Percentiles rank a stretch among this genome's conserved stretches.
Conservation (phyloP, 139 green algal species). For the Chlamydomonas eustigma region DNA sequence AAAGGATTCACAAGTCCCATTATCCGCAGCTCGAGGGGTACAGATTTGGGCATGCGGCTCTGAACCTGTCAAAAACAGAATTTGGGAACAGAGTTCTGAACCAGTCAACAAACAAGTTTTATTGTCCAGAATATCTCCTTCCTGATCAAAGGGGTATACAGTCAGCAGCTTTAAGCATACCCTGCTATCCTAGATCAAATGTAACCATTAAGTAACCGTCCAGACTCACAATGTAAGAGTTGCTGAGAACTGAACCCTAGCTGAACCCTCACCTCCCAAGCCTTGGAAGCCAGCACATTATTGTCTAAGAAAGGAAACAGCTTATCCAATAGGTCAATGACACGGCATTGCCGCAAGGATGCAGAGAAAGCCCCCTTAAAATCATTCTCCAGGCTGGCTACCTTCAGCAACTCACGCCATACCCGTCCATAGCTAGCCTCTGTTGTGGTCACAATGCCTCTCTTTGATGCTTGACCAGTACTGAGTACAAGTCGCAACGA, state of each 20-base stretch:
- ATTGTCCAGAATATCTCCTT: not conserved
- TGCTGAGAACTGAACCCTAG: not conserved
- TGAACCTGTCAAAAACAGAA: not conserved
- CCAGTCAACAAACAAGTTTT: not conserved
- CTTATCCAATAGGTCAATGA: not conserved
- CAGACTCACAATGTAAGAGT: not conserved
- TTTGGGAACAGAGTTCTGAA: not conserved
- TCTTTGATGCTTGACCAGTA: not conserved
- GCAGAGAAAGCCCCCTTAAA: not conserved
- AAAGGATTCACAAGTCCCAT: not conserved
- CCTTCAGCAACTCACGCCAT: not conserved
- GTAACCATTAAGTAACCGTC: too few relatives aligned
- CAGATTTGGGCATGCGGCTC: not conserved
- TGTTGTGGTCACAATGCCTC: not conserved
- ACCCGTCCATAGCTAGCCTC: not conserved
- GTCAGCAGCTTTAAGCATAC: not conserved
- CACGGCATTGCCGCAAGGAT: not conserved
- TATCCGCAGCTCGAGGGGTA: not conserved
- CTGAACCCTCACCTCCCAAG: not conserved
- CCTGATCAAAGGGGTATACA: not conserved
- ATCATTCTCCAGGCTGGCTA: slow-evolving; percentile 2
- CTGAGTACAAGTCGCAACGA: not conserved
- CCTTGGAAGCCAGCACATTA: not conserved
- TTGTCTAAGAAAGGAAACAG: not conserved
- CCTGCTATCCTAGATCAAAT: not conserved